Conservation (phyloP, 2,329 filamentous ascomycete species). For the Paraconiothyrium sp. region DNA sequence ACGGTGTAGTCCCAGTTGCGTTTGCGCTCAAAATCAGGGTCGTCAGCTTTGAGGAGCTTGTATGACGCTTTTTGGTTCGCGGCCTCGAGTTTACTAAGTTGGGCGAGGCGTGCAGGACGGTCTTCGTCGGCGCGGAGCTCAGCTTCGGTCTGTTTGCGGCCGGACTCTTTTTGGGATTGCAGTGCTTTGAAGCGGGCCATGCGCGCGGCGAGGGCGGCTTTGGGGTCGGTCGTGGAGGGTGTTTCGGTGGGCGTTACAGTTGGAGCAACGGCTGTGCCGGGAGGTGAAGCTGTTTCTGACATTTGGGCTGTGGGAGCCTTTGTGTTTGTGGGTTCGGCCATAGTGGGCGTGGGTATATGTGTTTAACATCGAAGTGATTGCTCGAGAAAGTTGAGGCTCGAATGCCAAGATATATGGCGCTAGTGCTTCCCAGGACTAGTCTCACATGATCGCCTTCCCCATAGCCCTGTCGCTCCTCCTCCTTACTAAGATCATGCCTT, state of each 20-base stretch:
- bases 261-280: not conserved
- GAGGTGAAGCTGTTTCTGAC: conserved; percentile 7
- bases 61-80: conserved; percentile 89
- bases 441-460: too few species aligned
- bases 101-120: conserved; percentile 49
- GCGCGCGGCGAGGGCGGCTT: conserved; percentile 47
- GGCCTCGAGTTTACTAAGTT: conserved; percentile 81
- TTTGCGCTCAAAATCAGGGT: conserved; percentile 96
- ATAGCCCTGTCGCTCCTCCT: too few species aligned
- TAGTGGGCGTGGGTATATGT: conserved; percentile 7
- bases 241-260: conserved; percentile 16
- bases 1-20: conserved; percentile 98
- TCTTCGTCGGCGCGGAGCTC: conserved; percentile 50
- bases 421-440: not conserved
- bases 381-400: conserved; percentile 10
- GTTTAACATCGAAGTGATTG: not conserved
- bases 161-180: conserved; percentile 70
- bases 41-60: conserved; percentile 92
- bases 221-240: conserved; percentile 29
- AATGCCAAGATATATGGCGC: conserved; percentile 16
- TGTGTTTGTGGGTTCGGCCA: conserved; percentile 15
- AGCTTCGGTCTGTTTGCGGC: conserved; percentile 69
- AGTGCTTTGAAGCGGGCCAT: conserved; percentile 85
- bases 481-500: too few species aligned
- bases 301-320: not conserved